Conservation (phyloP, 257 asterid species). For the Solanum clarkiae region DNA sequence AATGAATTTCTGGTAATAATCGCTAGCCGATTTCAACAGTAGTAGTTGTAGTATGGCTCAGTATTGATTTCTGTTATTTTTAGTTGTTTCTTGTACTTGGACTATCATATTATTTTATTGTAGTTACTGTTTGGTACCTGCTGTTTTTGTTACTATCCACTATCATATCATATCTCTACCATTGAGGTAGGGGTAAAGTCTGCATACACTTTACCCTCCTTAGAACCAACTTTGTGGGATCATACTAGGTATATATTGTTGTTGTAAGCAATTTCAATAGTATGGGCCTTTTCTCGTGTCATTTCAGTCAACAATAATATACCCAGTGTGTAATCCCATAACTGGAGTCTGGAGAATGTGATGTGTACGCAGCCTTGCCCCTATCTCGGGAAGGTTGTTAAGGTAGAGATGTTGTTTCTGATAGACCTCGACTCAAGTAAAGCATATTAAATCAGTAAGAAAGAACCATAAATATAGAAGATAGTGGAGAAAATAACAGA, state of each 20-base stretch:
- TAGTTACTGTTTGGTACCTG: neutral
- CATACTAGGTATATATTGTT: neutral
- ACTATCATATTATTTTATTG: neutral
- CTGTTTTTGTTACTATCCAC: neutral
- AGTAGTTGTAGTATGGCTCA: neutral
- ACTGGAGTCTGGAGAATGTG: neutral
- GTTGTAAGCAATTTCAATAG: neutral
- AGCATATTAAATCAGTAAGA: neutral
- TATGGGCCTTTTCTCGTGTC: neutral
- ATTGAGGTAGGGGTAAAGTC: neutral
- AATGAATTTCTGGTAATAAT: conserved; percentile 66
- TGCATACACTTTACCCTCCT: neutral
- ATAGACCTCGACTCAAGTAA: neutral
- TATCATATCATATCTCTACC: neutral
- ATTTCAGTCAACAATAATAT: neutral
- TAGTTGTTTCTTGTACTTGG: neutral
- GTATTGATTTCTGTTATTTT: neutral
- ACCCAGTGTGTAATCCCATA: neutral
- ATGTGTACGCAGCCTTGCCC: neutral
- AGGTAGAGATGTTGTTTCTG: neutral
- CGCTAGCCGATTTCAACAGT: neutral
- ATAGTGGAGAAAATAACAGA: neutral
- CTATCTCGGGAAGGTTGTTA: neutral
- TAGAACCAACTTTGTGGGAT: neutral
- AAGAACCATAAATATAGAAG: neutral